These are phyloP conservation scores for Coemansia sp. DNA, from an alignment of 192 early-diverging fungal genomes.

Conservation along the genomic window DNA sequence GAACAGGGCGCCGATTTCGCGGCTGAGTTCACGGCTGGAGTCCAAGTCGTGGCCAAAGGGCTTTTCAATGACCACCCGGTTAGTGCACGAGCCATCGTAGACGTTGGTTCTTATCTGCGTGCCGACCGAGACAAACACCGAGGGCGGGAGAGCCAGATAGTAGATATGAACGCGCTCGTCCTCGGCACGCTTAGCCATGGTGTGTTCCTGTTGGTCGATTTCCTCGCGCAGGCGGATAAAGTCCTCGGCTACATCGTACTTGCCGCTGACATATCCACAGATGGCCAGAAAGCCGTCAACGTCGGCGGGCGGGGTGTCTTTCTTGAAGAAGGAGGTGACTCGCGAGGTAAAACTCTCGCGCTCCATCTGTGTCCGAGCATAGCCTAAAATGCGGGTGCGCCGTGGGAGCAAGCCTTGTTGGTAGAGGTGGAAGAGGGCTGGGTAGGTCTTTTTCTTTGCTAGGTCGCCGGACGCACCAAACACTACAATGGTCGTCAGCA, in stretches of 20 bases:
- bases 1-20: slow-evolving; percentile 75
- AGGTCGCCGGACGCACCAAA: slow-evolving; percentile 93
- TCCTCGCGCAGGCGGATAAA: slow-evolving; percentile 71
- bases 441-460: slow-evolving; percentile 98
- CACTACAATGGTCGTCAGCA: slow-evolving; percentile 62
- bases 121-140: slow-evolving; percentile 88
- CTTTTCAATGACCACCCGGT: slow-evolving; percentile 95
- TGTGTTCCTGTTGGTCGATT: slow-evolving; percentile 61
- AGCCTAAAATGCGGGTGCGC: slow-evolving; percentile 82
- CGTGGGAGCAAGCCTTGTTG: slow-evolving; percentile 77
- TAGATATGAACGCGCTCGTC: slow-evolving; percentile 75
- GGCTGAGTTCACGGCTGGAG: slow-evolving; percentile 71
- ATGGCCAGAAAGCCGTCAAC: slow-evolving; percentile 65
- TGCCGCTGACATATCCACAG: slow-evolving; percentile 80
- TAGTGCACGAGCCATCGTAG: slow-evolving; percentile 65
- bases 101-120: slow-evolving; percentile 68
- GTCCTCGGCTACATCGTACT: slow-evolving; percentile 76
- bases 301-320: slow-evolving; percentile 8
- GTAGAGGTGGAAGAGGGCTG: slow-evolving; percentile 93
- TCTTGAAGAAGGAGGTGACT: slow-evolving; percentile 64
- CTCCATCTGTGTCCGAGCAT: slow-evolving; percentile 82
- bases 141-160: slow-evolving; percentile 96
- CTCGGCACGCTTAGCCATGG: slow-evolving; percentile 33
- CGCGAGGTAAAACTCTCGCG: slow-evolving; percentile 69
- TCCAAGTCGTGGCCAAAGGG: slow-evolving; percentile 95